Evolutionary conservation across 345 rosid genomes (phyloP).

Genomic region (Arabidopsis suecica): DNA sequence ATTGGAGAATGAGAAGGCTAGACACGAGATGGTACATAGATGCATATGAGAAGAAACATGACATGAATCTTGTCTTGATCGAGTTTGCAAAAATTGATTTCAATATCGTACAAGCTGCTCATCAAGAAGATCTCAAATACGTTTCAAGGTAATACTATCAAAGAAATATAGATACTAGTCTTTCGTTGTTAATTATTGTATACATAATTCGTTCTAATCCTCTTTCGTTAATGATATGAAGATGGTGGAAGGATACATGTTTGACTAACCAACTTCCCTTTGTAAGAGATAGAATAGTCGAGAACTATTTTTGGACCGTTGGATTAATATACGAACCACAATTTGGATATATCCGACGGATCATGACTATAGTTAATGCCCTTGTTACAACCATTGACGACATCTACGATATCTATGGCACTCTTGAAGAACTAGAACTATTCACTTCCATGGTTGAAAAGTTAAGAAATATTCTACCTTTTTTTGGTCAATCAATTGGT

Average conservation of each 20-base stretch:
- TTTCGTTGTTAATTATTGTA: no score
- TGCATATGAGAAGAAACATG: constrained; percentile 29
- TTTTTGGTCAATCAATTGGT: no score
- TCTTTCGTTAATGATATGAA: constrained; percentile 8
- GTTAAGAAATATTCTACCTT: constrained; percentile 30
- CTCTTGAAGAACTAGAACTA: constrained; percentile 48
- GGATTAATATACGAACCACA: constrained; percentile 50
- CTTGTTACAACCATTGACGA: constrained; percentile 46
- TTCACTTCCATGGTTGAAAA: constrained; percentile 45
- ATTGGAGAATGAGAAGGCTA: constrained; percentile 35
- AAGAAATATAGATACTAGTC: background rate
- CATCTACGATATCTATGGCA: constrained; percentile 47
- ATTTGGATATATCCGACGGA: constrained; percentile 14
- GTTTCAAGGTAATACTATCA: constrained; percentile 23
- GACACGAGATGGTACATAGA: constrained; percentile 46
- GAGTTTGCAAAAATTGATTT: constrained; percentile 46
- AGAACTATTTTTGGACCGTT: constrained; percentile 48
- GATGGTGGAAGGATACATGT: constrained; percentile 51
- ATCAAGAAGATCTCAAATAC: constrained; percentile 47
- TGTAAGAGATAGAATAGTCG: constrained; percentile 48
- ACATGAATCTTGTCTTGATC: constrained; percentile 24
- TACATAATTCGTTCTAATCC: no score
- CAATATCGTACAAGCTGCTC: constrained; percentile 39
- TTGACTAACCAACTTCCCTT: constrained; percentile 40
- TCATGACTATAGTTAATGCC: constrained; percentile 30